Conservation (phyloP, 2,329 filamentous ascomycete species). For the Calycina herbarum region DNA sequence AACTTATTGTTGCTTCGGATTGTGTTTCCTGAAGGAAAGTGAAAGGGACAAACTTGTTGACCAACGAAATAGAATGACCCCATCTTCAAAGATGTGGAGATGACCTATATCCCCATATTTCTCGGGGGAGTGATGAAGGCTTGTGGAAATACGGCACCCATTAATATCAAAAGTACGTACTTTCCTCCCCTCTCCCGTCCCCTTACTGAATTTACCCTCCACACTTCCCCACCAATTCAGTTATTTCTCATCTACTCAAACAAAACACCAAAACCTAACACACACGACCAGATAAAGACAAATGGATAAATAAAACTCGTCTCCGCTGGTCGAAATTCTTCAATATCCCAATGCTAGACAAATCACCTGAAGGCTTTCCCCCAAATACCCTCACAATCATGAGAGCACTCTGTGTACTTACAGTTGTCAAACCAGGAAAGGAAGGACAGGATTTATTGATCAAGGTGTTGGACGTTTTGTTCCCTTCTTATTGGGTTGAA, state of each 20-base stretch:
- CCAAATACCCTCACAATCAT: constrained; percentile 51
- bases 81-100: constrained; percentile 53
- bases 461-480: constrained; percentile 29
- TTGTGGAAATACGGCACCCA: constrained; percentile 53
- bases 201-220: background rate
- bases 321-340: constrained; percentile 53
- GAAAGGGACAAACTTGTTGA: background rate
- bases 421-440: constrained; percentile 22
- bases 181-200: background rate
- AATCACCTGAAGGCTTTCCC: constrained; percentile 52
- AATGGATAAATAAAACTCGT: constrained; percentile 56
- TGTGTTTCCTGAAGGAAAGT: too few relatives aligned
- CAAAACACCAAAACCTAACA: background rate
- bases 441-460: constrained; percentile 22
- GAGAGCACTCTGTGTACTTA: constrained; percentile 52
- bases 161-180: constrained; percentile 54
- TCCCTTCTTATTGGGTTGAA: constrained; percentile 30
- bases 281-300: constrained; percentile 52
- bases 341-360: constrained; percentile 50
- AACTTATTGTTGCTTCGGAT: too few relatives aligned
- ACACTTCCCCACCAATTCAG: background rate
- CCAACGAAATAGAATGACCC: constrained; percentile 49
- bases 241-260: background rate
- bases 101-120: constrained; percentile 59
- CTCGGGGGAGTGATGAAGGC: constrained; percentile 59